These are phyloP conservation scores for Tricholoma furcatifolium DNA, from an alignment of 768 basidiomycete genomes.

Conservation along the genomic window DNA sequence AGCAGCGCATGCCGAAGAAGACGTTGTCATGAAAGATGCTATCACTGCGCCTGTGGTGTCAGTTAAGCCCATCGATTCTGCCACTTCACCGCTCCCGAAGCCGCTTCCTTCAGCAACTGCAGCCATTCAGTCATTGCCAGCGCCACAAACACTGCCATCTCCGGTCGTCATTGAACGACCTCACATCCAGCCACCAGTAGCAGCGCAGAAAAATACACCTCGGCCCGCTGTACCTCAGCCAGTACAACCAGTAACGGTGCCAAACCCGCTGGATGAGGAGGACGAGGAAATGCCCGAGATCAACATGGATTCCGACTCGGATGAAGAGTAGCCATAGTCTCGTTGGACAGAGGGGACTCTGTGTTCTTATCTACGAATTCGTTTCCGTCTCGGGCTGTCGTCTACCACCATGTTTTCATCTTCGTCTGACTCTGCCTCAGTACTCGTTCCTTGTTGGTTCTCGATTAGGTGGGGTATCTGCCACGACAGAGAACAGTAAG, in stretches of 20 bases:
- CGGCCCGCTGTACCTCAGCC: constrained; percentile 1
- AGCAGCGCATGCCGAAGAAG: constrained; percentile 20
- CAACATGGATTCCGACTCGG: constrained; percentile 79
- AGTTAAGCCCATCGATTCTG: neutral
- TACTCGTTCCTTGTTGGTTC: constrained; percentile 5
- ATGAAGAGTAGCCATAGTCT: constrained; percentile 37
- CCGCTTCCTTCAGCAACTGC: neutral
- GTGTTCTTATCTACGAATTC: constrained; percentile 25
- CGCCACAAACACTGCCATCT: neutral
- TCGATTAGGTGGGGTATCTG: constrained; percentile 13
- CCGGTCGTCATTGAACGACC: neutral
- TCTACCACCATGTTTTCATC: constrained; percentile 31
- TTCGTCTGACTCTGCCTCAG: constrained; percentile 31
- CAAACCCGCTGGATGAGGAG: constrained; percentile 25
- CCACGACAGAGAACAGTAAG: neutral
- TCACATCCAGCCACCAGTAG: neutral
- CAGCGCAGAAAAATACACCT: neutral
- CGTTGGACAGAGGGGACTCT: neutral
- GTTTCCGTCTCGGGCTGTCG: constrained; percentile 31
- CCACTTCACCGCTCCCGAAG: neutral
- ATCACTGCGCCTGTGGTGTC: neutral
- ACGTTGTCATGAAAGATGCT: constrained; percentile 26
- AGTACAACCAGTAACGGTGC: neutral
- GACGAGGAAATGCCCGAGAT: constrained; percentile 77
- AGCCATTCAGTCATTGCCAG: neutral